phyloP scores from a whole-genome alignment of 306 rosid genomes.

The Cucurbita maxima region DNA sequence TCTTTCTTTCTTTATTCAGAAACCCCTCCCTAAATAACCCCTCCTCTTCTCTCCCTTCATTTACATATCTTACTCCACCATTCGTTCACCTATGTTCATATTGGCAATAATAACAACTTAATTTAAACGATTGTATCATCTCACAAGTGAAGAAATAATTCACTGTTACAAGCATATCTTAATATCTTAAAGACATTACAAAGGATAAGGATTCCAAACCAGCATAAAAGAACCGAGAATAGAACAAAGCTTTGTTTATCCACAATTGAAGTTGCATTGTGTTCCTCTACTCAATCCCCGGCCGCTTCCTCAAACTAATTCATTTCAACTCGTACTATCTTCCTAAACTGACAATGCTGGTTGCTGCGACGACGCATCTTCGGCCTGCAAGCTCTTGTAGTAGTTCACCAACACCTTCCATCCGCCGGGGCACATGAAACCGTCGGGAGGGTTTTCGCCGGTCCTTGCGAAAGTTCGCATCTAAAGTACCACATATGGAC shows the following conservation, averaged over 20 bases:
- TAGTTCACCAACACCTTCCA: slow-evolving; percentile 84
- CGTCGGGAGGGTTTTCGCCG: slow-evolving; percentile 86
- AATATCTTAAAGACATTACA: background rate
- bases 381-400: slow-evolving; percentile 66
- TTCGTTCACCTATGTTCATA: no score
- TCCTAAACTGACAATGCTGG: slow-evolving; percentile 46
- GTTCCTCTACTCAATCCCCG: background rate
- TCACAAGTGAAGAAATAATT: no score
- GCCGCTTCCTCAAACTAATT: background rate
- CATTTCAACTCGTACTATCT: background rate
- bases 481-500: slow-evolving; percentile 19
- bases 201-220: background rate
- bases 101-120: no score
- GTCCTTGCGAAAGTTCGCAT: slow-evolving; percentile 80
- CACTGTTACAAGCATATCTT: background rate
- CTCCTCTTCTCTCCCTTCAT: no score
- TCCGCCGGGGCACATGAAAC: slow-evolving; percentile 93
- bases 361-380: slow-evolving; percentile 47
- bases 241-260: background rate
- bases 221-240: background rate
- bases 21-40: background rate
- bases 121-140: background rate
- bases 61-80: no score
- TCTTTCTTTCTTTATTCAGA: background rate
- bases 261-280: background rate